Conservation (phyloP, 495 filamentous ascomycete species). For the Penicilliopsis zonata region DNA sequence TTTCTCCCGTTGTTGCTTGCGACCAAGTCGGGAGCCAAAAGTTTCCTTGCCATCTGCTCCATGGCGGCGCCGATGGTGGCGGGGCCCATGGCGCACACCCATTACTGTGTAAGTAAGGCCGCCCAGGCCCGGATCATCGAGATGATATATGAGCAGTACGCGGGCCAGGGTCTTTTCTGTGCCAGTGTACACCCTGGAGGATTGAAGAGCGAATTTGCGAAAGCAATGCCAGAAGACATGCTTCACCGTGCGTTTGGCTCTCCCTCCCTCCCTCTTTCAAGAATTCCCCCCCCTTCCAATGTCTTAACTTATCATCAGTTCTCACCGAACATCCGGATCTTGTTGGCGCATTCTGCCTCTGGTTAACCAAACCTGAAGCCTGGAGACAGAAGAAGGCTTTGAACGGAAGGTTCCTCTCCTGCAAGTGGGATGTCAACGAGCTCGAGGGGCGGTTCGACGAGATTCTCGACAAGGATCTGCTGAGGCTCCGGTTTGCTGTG, state of each 20-base stretch:
- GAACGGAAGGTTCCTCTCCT: constrained; percentile 24
- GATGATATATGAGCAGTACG: constrained; percentile 30
- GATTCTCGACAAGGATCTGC: constrained; percentile 21
- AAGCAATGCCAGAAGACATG: constrained; percentile 11
- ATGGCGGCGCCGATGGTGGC: constrained; percentile 12
- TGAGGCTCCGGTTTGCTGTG: neutral
- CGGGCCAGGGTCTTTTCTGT: constrained; percentile 24
- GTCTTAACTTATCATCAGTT: constrained; percentile 3
- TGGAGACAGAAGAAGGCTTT: constrained; percentile 16
- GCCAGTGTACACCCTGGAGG: constrained; percentile 35
- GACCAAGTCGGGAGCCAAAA: constrained; percentile 9
- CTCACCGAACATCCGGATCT: constrained; percentile 24
- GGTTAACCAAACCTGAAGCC: constrained; percentile 16
- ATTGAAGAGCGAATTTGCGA: constrained; percentile 24
- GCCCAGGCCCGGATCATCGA: constrained; percentile 28
- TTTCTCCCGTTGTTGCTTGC: constrained; percentile 28
- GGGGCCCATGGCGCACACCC: constrained; percentile 10
- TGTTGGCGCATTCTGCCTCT: constrained; percentile 24
- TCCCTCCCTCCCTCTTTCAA: neutral
- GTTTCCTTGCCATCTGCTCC: constrained; percentile 20
- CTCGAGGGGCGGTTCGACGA: constrained; percentile 27
- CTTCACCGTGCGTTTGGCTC: constrained; percentile 6
- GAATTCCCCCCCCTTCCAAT: constrained; percentile 1
- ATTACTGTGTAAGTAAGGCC: constrained; percentile 29
- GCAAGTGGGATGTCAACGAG: constrained; percentile 31